Conservation (phyloP, 2,329 filamentous ascomycete genomes). For the Alternaria solani region DNA sequence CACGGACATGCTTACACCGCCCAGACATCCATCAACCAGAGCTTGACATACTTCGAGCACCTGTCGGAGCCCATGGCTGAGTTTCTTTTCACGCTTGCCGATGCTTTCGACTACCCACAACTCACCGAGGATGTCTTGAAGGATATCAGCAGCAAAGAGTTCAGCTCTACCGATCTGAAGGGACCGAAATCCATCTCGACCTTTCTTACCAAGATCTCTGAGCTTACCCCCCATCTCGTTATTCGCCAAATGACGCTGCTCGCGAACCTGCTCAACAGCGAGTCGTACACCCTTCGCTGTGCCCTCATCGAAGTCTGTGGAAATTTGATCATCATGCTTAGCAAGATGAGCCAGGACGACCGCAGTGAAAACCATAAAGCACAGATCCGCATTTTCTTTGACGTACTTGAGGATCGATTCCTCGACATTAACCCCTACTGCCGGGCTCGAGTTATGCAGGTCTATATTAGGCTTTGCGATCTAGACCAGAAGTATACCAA, state of each 20-base stretch:
- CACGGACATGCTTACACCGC: slow-evolving; percentile 96
- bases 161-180: slow-evolving; percentile 94
- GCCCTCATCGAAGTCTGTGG: slow-evolving; percentile 97
- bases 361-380: slow-evolving; percentile 91
- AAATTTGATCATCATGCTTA: slow-evolving; percentile 90
- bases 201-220: slow-evolving; percentile 92
- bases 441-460: slow-evolving; percentile 88
- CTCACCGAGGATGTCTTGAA: slow-evolving; percentile 91
- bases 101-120: slow-evolving; percentile 98
- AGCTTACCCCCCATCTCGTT: slow-evolving; percentile 87
- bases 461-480: slow-evolving; percentile 90
- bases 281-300: slow-evolving; percentile 94
- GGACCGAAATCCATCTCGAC: slow-evolving; percentile 96
- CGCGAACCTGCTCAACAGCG: slow-evolving; percentile 93
- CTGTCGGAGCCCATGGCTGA: slow-evolving; percentile 99
- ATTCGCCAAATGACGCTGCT: slow-evolving; percentile 98
- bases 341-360: slow-evolving; percentile 79
- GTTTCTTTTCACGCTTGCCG: slow-evolving; percentile 91
- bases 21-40: slow-evolving; percentile 97
- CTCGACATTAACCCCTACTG: slow-evolving; percentile 97
- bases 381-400: slow-evolving; percentile 96
- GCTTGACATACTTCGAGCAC: slow-evolving; percentile 97
- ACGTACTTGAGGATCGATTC: slow-evolving; percentile 94
- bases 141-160: slow-evolving; percentile 96
- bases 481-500: slow-evolving; percentile 93